These are phyloP conservation scores for Magnusiomyces fungicola DNA, from an alignment of 1,139 yeast species.

Conservation along the genomic window DNA sequence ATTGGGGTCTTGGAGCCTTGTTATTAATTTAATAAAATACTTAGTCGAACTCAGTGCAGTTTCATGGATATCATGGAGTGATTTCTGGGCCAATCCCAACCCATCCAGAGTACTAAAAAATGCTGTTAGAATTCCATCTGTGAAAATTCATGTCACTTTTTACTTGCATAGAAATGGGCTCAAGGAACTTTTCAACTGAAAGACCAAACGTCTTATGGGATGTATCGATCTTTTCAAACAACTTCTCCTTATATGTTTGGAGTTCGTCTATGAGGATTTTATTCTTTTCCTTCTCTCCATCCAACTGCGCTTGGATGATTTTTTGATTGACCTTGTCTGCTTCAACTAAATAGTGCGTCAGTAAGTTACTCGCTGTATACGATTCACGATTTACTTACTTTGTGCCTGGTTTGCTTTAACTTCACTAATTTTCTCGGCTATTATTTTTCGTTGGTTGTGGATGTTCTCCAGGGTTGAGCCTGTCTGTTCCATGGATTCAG, in stretches of 20 bases:
- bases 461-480: neutral
- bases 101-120: too few species aligned
- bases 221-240: neutral
- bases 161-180: neutral
- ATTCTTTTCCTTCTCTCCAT: neutral
- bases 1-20: too few species aligned
- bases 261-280: neutral
- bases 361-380: neutral
- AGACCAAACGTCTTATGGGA: neutral
- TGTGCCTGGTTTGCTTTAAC: neutral
- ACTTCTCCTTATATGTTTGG: neutral
- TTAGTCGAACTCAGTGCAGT: too few species aligned
- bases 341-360: slow-evolving; percentile 1
- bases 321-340: neutral
- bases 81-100: too few species aligned
- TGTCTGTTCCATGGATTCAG: neutral
- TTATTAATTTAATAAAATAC: too few species aligned
- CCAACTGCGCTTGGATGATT: neutral
- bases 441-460: neutral
- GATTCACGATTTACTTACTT: neutral
- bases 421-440: neutral
- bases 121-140: neutral
- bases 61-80: too few species aligned
- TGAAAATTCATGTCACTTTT: too few species aligned
- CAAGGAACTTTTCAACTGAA: neutral